Evolutionary conservation across 805 yeast genomes (phyloP).

Genomic region (Candida tallmaniae): DNA sequence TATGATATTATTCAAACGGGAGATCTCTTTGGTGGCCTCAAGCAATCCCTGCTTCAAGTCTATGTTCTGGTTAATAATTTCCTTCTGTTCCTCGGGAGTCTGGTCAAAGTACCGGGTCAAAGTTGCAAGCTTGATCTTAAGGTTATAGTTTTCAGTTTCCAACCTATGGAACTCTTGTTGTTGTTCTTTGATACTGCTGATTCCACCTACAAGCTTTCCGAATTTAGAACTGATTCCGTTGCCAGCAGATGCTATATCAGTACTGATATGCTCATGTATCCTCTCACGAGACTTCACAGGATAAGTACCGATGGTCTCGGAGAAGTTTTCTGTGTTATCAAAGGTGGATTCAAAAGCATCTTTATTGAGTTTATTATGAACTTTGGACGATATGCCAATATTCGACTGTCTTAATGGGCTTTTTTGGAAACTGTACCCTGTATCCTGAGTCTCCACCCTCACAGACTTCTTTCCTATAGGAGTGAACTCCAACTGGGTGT

Average conservation of each 20-base stretch:
- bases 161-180: constrained; percentile 20
- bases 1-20: constrained; percentile 7
- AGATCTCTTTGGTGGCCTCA: constrained; percentile 13
- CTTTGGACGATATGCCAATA: constrained; percentile 1
- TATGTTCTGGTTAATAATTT: constrained; percentile 35
- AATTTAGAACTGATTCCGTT: neutral
- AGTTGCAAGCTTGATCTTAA: constrained; percentile 41
- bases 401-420: constrained; percentile 6
- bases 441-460: constrained; percentile 1
- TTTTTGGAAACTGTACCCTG: neutral
- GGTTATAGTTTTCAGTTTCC: constrained; percentile 39
- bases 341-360: constrained; percentile 5
- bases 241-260: neutral
- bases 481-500: constrained; percentile 11
- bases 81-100: constrained; percentile 40
- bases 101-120: constrained; percentile 34
- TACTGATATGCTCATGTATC: neutral
- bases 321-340: constrained; percentile 15
- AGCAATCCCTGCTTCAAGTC: constrained; percentile 24
- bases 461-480: constrained; percentile 10
- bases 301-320: constrained; percentile 11
- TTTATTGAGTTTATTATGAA: constrained; percentile 1
- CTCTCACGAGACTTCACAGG: neutral
- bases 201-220: neutral
- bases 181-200: constrained; percentile 19